Evolutionary conservation across 805 yeast genomes (phyloP).

Genomic region (Kuraishia hungarica): DNA sequence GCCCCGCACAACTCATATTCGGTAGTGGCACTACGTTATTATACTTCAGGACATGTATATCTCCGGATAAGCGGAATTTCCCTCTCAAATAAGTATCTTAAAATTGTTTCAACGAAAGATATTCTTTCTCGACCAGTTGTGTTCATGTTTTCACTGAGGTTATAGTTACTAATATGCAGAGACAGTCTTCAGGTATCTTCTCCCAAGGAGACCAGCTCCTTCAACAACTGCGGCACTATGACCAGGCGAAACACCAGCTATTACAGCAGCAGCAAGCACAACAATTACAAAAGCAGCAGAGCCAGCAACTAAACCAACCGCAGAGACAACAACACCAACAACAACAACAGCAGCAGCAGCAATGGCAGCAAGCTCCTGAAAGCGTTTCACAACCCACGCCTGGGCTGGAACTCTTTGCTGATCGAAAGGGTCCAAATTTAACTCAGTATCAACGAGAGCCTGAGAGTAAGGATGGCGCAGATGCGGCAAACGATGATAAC

Average conservation of each 20-base stretch:
- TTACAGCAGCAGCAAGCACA: conserved; percentile 1
- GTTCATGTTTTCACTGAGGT: background rate
- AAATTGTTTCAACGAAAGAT: too few species aligned
- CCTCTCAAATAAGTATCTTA: background rate
- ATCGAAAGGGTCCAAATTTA: background rate
- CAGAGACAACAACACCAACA: background rate
- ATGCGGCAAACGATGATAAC: background rate
- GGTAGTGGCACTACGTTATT: background rate
- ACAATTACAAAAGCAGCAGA: conserved; percentile 3
- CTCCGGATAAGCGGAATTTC: background rate
- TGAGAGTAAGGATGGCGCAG: background rate
- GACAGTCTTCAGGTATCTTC: conserved; percentile 10
- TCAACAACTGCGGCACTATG: conserved; percentile 24
- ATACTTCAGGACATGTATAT: background rate
- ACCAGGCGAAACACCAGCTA: conserved; percentile 15
- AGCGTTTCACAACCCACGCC: background rate
- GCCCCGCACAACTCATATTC: background rate
- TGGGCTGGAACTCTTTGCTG: background rate
- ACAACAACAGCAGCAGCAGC: background rate
- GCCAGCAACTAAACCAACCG: background rate
- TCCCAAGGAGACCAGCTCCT: conserved; percentile 26
- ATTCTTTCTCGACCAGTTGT: background rate
- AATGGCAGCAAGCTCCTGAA: background rate
- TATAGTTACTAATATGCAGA: background rate
- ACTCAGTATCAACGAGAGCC: background rate